phyloP scores from a whole-genome alignment of 805 yeast species.

The Candida coleopterorum region DNA sequence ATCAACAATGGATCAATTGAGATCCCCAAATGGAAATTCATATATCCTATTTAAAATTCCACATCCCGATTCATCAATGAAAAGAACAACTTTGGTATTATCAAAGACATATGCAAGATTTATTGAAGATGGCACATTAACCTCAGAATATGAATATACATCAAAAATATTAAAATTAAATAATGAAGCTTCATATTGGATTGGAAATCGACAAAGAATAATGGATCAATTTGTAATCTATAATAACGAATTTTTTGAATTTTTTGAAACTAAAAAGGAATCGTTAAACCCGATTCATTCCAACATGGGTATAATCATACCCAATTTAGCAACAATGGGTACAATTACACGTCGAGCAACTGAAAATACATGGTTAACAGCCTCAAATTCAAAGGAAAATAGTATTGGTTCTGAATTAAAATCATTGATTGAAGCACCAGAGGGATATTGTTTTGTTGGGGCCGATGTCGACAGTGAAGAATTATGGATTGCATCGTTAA shows the following conservation, averaged over 20 bases:
- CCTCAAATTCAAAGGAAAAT: constrained; percentile 83
- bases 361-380: constrained; percentile 96
- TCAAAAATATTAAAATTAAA: constrained; percentile 73
- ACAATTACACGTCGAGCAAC: constrained; percentile 95
- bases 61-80: constrained; percentile 76
- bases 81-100: constrained; percentile 70
- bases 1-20: constrained; percentile 17
- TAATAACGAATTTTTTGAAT: constrained; percentile 18
- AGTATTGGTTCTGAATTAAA: constrained; percentile 93
- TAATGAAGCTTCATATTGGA: constrained; percentile 87
- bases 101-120: constrained; percentile 68
- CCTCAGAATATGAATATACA: constrained; percentile 70
- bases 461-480: constrained; percentile 99
- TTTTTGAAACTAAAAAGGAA: no score
- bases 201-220: constrained; percentile 82
- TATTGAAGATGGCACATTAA: constrained; percentile 69
- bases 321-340: constrained; percentile 88
- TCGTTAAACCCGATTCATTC: no score
- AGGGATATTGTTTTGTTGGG: constrained; percentile 88
- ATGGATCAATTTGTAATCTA: constrained; percentile 81
- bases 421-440: constrained; percentile 79
- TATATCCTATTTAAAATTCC: constrained; percentile 66
- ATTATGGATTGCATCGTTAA: constrained; percentile 93
- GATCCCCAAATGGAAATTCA: constrained; percentile 19
- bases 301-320: constrained; percentile 79